Base-by-base conservation (phyloP, 352 stramenopile genomes). In the Ochromonadaceae sp. region DNA sequence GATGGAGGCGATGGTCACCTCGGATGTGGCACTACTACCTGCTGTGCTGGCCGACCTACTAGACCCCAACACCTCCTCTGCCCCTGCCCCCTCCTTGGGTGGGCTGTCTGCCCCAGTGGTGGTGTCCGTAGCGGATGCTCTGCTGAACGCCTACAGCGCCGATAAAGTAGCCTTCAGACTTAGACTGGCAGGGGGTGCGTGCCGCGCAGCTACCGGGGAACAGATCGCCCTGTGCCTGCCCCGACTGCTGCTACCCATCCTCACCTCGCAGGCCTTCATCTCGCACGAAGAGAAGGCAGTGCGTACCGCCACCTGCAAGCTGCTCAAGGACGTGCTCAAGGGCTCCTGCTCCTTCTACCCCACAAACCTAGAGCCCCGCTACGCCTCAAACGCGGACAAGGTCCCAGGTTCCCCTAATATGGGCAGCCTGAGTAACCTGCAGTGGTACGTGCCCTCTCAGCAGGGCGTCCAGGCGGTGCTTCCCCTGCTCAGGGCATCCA, bases 301-400 rank as follows among this genome's bases (percentile, higher is more conserved):
- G 10, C 7, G 55, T 3, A 63, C 48, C 20, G 3, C 12, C 26
- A 22, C 39, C 3, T 4, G 55, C 35, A 63, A 63, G 28, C 25
- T 63, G 3, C 5, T 50, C 4, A 63, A 63, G 25, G 55, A 63
- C 38, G 5, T 63, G 39, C 41, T 63, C 3, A 63, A 63, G 41
- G 55, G 55, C 22, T 32, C 4, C 3, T 12, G n/a, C 5, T 9
- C 38, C 12, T 9, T 50, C 25, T 63, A 52, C 28, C 55, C 38
- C 3, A 41, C 15, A 20, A 44, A 20, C 22, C 40, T 22, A 20
- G 40, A 44, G 22, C 17, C 40, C 17, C 17, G 22, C 17, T 44
- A 44, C 22, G 22, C 40, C 40, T 44, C 22, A 15, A 44, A 44
- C 40, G 40, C 22, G n/a, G n/a, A n/a, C n/a, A n/a, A n/a, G n/a